Conservation (phyloP, 2,329 filamentous ascomycete genomes). For the Colletotrichum falcatum region DNA sequence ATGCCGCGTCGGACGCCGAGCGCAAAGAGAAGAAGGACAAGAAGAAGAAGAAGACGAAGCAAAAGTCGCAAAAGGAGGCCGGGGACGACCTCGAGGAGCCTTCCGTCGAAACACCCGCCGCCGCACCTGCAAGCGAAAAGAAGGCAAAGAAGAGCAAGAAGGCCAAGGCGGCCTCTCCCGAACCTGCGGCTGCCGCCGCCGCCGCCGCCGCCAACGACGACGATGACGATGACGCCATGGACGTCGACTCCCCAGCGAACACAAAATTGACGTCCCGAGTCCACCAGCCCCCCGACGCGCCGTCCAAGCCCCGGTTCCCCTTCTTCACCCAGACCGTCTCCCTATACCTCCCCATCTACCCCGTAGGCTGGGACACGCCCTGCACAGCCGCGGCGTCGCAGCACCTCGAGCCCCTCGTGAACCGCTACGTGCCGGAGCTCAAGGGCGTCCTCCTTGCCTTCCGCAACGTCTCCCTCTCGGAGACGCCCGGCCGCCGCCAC, state of each 20-base stretch:
- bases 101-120: conserved; percentile 2
- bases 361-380: conserved; percentile 76
- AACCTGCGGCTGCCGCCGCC: conserved; percentile 29
- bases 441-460: conserved; percentile 82
- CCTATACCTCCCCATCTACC: conserved; percentile 81
- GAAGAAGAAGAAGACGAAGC: conserved; percentile 49
- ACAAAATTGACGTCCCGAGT: conserved; percentile 48
- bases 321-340: conserved; percentile 85
- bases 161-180: conserved; percentile 42
- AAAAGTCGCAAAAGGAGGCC: conserved; percentile 47
- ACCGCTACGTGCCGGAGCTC: conserved; percentile 80
- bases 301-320: conserved; percentile 67
- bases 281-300: conserved; percentile 52
- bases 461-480: conserved; percentile 74
- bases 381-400: conserved; percentile 79
- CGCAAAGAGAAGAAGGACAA: conserved; percentile 50
- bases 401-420: conserved; percentile 79
- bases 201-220: conserved; percentile 22
- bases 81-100: conserved; percentile 34
- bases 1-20: conserved; percentile 47
- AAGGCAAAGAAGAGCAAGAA: conserved; percentile 46
- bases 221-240: conserved; percentile 53
- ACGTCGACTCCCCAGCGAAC: conserved; percentile 52
- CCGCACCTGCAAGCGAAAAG: conserved; percentile 34
- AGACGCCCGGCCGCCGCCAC: conserved; percentile 62